These are phyloP conservation scores for Elaeis guineensis DNA, from an alignment of 176 grass and related monocot genomes.

Conservation along the genomic window DNA sequence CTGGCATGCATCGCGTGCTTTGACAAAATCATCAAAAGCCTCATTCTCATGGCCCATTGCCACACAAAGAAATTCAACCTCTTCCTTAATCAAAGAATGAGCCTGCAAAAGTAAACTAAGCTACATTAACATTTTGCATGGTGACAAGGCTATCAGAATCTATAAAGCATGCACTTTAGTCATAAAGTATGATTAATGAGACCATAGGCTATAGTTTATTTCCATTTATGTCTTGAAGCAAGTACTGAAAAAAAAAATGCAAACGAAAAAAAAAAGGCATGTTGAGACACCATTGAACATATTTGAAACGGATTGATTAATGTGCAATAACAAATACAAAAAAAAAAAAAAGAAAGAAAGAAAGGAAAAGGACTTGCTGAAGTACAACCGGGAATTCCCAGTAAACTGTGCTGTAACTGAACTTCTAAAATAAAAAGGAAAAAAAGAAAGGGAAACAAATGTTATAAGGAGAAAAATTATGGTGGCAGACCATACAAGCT, in stretches of 20 bases:
- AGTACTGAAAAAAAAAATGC: neutral
- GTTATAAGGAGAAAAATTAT: no score
- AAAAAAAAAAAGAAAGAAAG: conserved; percentile 1
- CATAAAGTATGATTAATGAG: no score
- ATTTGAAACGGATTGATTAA: no score
- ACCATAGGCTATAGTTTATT: no score
- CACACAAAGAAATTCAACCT: conserved; percentile 51
- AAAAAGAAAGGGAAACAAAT: no score
- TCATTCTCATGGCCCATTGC: conserved; percentile 83
- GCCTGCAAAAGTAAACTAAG: conserved; percentile 37
- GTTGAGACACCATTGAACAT: no score
- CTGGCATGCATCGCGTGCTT: conserved; percentile 80
- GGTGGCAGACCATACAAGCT: no score
- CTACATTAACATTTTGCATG: neutral
- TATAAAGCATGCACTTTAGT: neutral
- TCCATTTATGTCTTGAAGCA: neutral
- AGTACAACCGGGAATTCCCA: no score
- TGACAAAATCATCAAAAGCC: conserved; percentile 77
- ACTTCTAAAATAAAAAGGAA: no score
- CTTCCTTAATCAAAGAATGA: conserved; percentile 65
- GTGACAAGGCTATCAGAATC: neutral
- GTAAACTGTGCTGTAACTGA: no score
- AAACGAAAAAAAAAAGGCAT: neutral
- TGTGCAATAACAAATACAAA: no score
- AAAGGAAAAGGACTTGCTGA: neutral